phyloP scores from a whole-genome alignment of 768 basidiomycete species.

The Hydnum rufescens region DNA sequence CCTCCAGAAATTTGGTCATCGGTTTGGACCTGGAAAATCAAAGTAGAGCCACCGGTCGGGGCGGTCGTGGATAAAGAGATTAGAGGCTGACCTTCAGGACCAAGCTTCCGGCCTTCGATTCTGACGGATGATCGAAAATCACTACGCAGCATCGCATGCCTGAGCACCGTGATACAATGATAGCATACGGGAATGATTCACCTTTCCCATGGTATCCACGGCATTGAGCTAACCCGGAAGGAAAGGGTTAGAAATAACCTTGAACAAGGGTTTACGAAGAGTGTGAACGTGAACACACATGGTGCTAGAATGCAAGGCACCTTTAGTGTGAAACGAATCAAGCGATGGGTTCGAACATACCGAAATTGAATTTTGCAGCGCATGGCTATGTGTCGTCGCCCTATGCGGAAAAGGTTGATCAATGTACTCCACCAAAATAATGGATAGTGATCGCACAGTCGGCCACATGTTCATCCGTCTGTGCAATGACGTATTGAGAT shows the following conservation, averaged over 20 bases:
- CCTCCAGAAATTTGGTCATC: constrained; percentile 41
- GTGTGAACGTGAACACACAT: neutral
- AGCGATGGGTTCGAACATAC: no score
- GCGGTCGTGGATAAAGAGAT: neutral
- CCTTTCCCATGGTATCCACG: constrained; percentile 79
- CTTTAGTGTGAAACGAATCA: no score
- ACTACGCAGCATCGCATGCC: constrained; percentile 26
- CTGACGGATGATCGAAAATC: constrained; percentile 52
- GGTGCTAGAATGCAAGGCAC: neutral
- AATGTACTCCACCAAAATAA: neutral
- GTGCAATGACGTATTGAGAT: constrained; percentile 42
- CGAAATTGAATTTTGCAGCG: constrained; percentile 35
- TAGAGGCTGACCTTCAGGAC: constrained; percentile 33
- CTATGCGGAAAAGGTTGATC: neutral
- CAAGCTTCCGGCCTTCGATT: constrained; percentile 24
- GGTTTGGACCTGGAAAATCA: constrained; percentile 42
- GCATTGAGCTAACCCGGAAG: constrained; percentile 35
- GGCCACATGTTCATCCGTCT: constrained; percentile 52
- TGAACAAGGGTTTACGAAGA: constrained; percentile 19
- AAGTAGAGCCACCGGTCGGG: constrained; percentile 1
- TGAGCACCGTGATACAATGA: neutral
- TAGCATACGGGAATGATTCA: neutral
- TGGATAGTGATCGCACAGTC: constrained; percentile 29
- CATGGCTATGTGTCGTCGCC: constrained; percentile 73
- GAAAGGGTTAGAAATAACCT: constrained; percentile 58